These are phyloP conservation scores for Trichosporon sp. DNA, from an alignment of 1,284 basidiomycete genomes.

Conservation along the genomic window DNA sequence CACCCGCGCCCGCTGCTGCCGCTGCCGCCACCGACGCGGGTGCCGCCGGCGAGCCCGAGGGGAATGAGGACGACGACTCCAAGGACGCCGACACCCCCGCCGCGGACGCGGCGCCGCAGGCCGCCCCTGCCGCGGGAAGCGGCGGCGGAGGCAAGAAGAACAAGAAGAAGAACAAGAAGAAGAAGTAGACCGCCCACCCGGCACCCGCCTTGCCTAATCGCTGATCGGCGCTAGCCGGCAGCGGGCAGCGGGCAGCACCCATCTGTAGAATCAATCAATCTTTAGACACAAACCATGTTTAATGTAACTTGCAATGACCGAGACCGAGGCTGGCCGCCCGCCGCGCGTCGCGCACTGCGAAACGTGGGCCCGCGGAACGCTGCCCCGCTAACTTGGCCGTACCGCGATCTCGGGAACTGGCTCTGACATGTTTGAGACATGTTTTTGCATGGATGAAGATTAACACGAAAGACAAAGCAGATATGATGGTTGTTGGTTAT, in stretches of 20 bases:
- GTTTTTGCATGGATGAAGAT: neutral
- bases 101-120: conserved; percentile 22
- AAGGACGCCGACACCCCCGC: conserved; percentile 8
- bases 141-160: conserved; percentile 19
- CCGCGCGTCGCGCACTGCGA: too few species aligned
- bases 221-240: neutral
- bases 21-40: neutral
- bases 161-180: conserved; percentile 40
- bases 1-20: neutral
- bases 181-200: conserved; percentile 25
- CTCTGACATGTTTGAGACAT: neutral
- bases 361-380: neutral
- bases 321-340: too few species aligned
- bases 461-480: neutral
- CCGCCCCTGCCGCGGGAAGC: neutral
- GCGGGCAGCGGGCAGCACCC: too few species aligned
- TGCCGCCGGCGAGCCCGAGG: neutral
- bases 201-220: too few species aligned
- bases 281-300: neutral
- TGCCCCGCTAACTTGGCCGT: too few species aligned
- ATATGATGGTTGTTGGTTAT: neutral
- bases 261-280: neutral
- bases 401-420: too few species aligned
- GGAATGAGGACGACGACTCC: neutral
- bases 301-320: neutral